These are phyloP conservation scores for Cryptosporidium meleagridis DNA, from an alignment of 169 alveolate species.

Conservation along the genomic window DNA sequence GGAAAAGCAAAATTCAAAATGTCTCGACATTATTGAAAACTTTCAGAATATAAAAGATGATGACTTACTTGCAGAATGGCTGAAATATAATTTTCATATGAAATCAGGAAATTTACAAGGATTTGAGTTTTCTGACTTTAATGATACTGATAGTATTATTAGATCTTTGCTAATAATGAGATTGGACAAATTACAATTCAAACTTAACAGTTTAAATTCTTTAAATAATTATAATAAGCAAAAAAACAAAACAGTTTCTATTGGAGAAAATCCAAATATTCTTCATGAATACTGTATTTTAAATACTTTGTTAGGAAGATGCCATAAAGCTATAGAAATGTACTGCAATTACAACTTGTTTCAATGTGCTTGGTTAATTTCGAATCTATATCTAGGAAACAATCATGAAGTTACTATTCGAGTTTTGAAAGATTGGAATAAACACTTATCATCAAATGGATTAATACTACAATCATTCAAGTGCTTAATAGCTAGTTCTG, in stretches of 20 bases:
- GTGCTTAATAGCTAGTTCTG: constrained; percentile 21
- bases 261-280: constrained; percentile 19
- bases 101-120: neutral
- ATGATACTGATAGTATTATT: neutral
- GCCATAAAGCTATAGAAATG: constrained; percentile 52
- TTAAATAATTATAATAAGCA: neutral
- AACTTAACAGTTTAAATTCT: neutral
- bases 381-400: constrained; percentile 8
- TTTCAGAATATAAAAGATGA: neutral
- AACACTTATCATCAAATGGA: neutral
- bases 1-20: neutral
- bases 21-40: neutral
- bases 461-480: constrained; percentile 30
- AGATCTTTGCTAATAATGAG: neutral
- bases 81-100: no score
- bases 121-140: neutral
- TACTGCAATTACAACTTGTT: constrained; percentile 35
- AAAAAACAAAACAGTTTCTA: neutral
- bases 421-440: constrained; percentile 30
- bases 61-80: neutral
- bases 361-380: constrained; percentile 40
- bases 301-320: constrained; percentile 19
- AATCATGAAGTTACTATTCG: neutral
- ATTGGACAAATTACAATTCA: neutral
- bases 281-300: constrained; percentile 56